A percentile compares a stretch with the other conserved stretches of the same genome.
These are phyloP conservation scores for Pichia thaimueangensis DNA, from an alignment of 805 yeast species.

Conservation along the genomic window DNA sequence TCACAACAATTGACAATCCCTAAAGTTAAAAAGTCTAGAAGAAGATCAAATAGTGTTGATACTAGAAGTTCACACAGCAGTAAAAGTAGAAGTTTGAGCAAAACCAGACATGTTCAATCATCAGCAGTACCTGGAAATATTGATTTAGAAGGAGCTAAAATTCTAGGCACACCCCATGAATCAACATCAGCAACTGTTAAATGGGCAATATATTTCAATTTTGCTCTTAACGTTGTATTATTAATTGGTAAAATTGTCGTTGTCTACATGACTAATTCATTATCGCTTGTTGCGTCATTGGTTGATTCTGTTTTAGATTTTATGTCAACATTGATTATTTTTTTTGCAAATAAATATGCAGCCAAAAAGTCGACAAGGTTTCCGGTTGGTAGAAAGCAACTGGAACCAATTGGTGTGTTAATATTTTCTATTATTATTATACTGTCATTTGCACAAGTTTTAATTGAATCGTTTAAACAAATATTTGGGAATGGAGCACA, in stretches of 20 bases:
- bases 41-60: not conserved
- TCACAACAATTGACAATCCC: not conserved
- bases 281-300: conserved; percentile 71
- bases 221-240: conserved; percentile 51
- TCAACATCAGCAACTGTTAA: conserved; percentile 35
- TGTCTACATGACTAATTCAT: conserved; percentile 58
- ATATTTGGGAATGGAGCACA: conserved; percentile 33
- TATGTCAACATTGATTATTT: conserved; percentile 68
- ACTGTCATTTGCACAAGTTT: conserved; percentile 66
- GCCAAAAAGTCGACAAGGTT: conserved; percentile 32
- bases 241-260: conserved; percentile 56
- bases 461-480: conserved; percentile 50
- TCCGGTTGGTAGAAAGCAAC: conserved; percentile 67
- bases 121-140: conserved; percentile 50
- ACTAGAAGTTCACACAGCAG: not conserved
- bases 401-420: conserved; percentile 75
- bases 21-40: not conserved
- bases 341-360: conserved; percentile 48
- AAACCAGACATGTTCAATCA: not conserved
- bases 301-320: conserved; percentile 73
- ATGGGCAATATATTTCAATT: conserved; percentile 59
- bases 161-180: conserved; percentile 43
- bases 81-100: not conserved
- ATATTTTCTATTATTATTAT: conserved; percentile 68
- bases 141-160: conserved; percentile 49